A percentile compares a stretch with the other conserved stretches of the same genome.
Conservation (phyloP, 1,284 basidiomycete species). For the Volvariella volvacea region DNA sequence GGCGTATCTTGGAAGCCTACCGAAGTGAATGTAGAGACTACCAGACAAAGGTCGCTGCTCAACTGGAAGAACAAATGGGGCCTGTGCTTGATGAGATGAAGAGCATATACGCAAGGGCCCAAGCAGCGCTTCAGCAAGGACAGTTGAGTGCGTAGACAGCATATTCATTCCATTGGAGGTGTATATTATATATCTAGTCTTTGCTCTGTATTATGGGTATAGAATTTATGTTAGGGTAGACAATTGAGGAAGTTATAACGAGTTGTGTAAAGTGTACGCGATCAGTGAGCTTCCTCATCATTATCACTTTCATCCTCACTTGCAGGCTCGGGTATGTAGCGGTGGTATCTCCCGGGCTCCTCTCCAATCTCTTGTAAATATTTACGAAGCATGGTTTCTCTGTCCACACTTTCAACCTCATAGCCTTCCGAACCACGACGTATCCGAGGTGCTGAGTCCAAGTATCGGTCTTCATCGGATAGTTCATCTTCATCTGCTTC, state of each 20-base stretch:
- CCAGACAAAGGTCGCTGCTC: background rate
- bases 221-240: too few relatives aligned
- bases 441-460: slow-evolving; percentile 22
- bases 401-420: slow-evolving; percentile 53
- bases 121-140: background rate
- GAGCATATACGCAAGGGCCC: slow-evolving; percentile 17
- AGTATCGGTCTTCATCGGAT: slow-evolving; percentile 30
- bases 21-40: too few relatives aligned
- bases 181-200: too few relatives aligned
- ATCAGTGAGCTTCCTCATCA: background rate
- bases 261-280: too few relatives aligned
- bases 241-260: too few relatives aligned
- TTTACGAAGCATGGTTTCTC: slow-evolving; percentile 53
- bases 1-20: too few relatives aligned
- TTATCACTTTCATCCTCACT: slow-evolving; percentile 24
- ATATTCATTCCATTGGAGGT: background rate
- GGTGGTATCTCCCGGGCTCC: slow-evolving; percentile 50
- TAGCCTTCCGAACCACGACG: slow-evolving; percentile 76
- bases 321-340: slow-evolving; percentile 52
- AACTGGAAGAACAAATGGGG: slow-evolving; percentile 17
- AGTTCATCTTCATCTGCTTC: slow-evolving; percentile 18
- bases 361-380: slow-evolving; percentile 49
- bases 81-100: slow-evolving; percentile 18
- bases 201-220: too few relatives aligned
- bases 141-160: background rate